Evolutionary conservation across 2,329 filamentous ascomycete species (phyloP).

Genomic region (Cladophialophora carrionii): DNA sequence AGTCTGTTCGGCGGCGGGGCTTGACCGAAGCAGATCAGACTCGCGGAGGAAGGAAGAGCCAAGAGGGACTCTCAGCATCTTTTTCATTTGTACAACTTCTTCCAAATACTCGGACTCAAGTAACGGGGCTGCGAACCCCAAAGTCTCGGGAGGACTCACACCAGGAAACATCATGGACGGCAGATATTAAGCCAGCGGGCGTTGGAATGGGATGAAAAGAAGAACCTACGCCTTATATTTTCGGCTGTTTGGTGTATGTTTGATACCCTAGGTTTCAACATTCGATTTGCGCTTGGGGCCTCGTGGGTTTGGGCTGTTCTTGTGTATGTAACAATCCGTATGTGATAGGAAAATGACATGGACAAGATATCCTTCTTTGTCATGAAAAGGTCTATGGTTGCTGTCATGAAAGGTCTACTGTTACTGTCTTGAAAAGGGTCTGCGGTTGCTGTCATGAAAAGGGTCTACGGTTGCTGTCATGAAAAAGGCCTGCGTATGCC

Average conservation of each 20-base stretch:
- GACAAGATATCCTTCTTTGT: background rate
- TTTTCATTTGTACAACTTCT: conserved; percentile 9
- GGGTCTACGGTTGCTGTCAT: too few species aligned
- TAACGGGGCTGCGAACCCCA: background rate
- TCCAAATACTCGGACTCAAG: background rate
- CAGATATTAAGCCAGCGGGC: background rate
- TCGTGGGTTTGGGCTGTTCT: background rate
- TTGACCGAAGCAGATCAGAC: background rate
- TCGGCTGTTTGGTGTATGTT: conserved; percentile 2
- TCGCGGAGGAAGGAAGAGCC: background rate
- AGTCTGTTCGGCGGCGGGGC: conserved; percentile 24
- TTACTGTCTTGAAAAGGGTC: too few species aligned
- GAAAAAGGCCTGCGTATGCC: too few species aligned
- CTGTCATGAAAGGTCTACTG: too few species aligned
- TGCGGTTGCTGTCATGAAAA: too few species aligned
- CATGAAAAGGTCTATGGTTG: too few species aligned
- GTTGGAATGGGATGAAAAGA: background rate
- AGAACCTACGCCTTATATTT: background rate
- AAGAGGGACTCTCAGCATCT: background rate
- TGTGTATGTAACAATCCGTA: background rate
- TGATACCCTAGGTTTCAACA: conserved; percentile 6
- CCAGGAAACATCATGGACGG: background rate
- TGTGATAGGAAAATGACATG: background rate
- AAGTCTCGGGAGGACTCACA: background rate
- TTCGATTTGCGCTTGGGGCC: background rate